Evolutionary conservation across 306 rosid genomes (phyloP), one percentile per base, ranked within the genome.

Genomic region (Trichosanthes cucumerina): DNA sequence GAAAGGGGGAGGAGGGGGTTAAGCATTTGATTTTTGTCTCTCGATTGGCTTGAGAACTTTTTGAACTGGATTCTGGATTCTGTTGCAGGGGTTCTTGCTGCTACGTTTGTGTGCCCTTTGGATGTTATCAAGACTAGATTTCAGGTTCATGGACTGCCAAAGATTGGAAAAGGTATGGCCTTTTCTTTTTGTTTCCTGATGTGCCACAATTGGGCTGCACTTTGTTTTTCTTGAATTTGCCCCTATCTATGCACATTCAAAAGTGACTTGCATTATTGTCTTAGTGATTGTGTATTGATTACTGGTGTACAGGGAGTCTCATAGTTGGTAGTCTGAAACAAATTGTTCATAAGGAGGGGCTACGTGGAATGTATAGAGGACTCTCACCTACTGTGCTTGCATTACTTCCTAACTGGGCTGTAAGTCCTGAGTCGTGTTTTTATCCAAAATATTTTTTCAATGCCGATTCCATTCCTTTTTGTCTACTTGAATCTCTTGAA

Each of bases 321-420:
- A 91, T 93, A 76, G 84, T 93, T 71, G 90, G 89, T 63, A 91
- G 94, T 71, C 86, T 93, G 89, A 76, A 88, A 74, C 93, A 93
- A 84, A 89, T 91, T 76, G 81, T 87, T 85, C 91, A 80, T n/a
- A 88, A 84, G 88, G 98, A 92, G 81, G 97, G 97, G 41, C 59
- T 93, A 15, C 96, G 95, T 7, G 98, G 98, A 78, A 88, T 93
- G 98, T 93, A 93, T 81, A 93, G 95, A 28, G 98, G 98, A 28
- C 91, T 93, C 56, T 68, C 96, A 72, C 98, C 98, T 18, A 93
- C 98, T 53, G 95, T 85, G 75, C 80, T 91, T 57, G 98, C 98
- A 46, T 83, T 93, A 76, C 96, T 93, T 83, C 95, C 98, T 28
- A 93, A 91, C 72, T 91, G 96, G 98, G 98, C 98, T 75, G 98